Base-by-base conservation (phyloP, 345 rosid genomes). In the Salix purpurea region DNA sequence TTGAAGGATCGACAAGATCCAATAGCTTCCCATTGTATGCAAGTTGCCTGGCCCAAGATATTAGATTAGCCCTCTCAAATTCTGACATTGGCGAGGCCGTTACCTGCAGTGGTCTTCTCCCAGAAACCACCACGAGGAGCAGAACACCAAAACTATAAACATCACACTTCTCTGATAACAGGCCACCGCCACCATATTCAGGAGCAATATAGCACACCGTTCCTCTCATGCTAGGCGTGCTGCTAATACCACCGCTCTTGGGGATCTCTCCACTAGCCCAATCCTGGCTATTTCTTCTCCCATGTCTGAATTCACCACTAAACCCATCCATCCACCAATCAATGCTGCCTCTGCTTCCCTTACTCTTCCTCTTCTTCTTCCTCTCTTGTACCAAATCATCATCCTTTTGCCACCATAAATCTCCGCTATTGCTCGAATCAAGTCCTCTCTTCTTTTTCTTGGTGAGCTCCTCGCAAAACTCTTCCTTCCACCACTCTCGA, bases 221-320 rank as follows among this genome's bases (percentile, higher is more conserved):
- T 58, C 97, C 97, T 85, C 97, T 86, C 97, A 91, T 91, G 70
- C 97, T 91, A 8, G 92, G 97, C 0, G 97, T 91, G 73, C 97
- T 91, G 67, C 94, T 91, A 6, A 91, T 80, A 34, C 91, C 92
- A 52, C 97, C 92, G 28, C 97, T 91, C 86, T 88, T 90, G 0
- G 91, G 94, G 65, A 90, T 82, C 70, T 91, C 91, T 60, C 85
- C 86, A 62, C 87, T 89, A 7, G 81, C 84, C 87, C 89, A 91
- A 73, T 91, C 94, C 70, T 90, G 96, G 69, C 90, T 88, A 58
- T 71, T 86, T 26, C 86, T 83, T 58, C 85, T 78, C 11, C 88
- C 80, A 19, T 74, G 77, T 65, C 85, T 86, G 2, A 84, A 73
- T 64, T 91, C 97, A 10, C 92, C 91, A 54, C 97, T 90, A 28